These are phyloP conservation scores for Lactarius deliciosus DNA, from an alignment of 768 basidiomycete species.

Conservation along the genomic window DNA sequence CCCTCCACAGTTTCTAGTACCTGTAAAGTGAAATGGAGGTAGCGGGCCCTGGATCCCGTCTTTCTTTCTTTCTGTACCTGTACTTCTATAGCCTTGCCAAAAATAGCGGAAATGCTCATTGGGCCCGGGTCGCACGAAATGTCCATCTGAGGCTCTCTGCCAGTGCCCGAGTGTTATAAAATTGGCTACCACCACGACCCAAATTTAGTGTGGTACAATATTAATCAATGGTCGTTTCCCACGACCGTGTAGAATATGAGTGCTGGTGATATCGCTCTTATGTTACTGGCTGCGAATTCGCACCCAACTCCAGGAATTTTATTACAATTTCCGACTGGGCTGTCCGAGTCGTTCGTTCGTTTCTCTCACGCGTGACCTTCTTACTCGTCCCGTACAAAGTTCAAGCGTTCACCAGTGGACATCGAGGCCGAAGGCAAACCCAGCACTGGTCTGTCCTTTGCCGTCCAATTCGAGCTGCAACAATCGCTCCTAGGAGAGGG, in stretches of 20 bases:
- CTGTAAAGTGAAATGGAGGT: neutral
- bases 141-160: neutral
- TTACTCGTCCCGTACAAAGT: neutral
- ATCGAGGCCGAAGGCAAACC: neutral
- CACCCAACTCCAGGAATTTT: neutral
- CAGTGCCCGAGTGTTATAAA: too few species aligned
- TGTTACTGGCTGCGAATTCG: neutral
- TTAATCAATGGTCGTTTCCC: neutral
- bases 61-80: neutral
- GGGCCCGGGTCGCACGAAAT: too few species aligned
- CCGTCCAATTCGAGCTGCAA: neutral
- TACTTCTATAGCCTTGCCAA: neutral
- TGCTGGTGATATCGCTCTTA: neutral
- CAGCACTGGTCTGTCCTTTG: neutral
- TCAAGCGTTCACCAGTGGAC: neutral
- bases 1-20: conserved; percentile 61
- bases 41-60: too few species aligned
- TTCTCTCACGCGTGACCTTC: neutral
- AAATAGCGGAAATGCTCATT: neutral
- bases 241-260: neutral
- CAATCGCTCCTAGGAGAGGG: neutral
- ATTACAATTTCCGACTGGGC: too few species aligned
- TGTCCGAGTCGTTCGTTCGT: neutral
- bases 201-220: too few species aligned
- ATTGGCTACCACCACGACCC: too few species aligned